These are phyloP conservation scores for Kokia cookei DNA, from an alignment of 441 rosid genomes.

Conservation along the genomic window DNA sequence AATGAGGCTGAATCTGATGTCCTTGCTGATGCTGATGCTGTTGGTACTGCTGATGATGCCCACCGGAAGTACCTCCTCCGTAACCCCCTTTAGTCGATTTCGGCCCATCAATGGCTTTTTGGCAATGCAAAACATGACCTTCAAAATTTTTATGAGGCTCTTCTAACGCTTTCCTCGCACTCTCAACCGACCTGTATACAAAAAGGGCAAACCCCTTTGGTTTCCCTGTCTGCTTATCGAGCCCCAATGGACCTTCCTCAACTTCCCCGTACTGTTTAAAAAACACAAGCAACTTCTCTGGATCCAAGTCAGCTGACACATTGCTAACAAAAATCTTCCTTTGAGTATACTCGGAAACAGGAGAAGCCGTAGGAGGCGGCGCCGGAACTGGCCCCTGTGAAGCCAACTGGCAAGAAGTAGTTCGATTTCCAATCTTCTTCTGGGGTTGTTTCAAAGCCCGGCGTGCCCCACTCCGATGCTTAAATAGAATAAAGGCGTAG, in stretches of 20 bases:
- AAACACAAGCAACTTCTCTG: constrained; percentile 34
- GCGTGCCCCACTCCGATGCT: constrained; percentile 52
- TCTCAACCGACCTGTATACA: constrained; percentile 52
- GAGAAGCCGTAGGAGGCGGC: constrained; percentile 20
- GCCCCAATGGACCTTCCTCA: constrained; percentile 81
- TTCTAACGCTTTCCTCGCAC: constrained; percentile 59
- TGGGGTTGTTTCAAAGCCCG: constrained; percentile 70
- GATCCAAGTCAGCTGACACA: constrained; percentile 49
- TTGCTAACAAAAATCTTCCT: constrained; percentile 76
- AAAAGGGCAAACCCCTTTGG: constrained; percentile 69
- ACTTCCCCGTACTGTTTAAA: constrained; percentile 64
- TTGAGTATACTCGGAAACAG: constrained; percentile 38
- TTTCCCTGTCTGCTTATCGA: constrained; percentile 68
- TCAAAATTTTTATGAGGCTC: constrained; percentile 70
- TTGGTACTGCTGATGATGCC: constrained; percentile 11
- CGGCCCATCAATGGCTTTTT: constrained; percentile 83
- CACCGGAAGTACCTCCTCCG: constrained; percentile 2
- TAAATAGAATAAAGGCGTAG: constrained; percentile 65
- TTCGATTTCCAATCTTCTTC: constrained; percentile 70
- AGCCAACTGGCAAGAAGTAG: constrained; percentile 71
- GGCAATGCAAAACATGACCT: constrained; percentile 59
- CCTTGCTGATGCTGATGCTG: constrained; percentile 5
- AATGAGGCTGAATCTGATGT: constrained; percentile 25
- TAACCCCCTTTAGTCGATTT: constrained; percentile 38
- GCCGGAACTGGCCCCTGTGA: constrained; percentile 51